A percentile compares a stretch with the other conserved stretches of the same genome.
Evolutionary conservation across 768 basidiomycete species (phyloP).

Genomic region (Xanthoconium stramineum): DNA sequence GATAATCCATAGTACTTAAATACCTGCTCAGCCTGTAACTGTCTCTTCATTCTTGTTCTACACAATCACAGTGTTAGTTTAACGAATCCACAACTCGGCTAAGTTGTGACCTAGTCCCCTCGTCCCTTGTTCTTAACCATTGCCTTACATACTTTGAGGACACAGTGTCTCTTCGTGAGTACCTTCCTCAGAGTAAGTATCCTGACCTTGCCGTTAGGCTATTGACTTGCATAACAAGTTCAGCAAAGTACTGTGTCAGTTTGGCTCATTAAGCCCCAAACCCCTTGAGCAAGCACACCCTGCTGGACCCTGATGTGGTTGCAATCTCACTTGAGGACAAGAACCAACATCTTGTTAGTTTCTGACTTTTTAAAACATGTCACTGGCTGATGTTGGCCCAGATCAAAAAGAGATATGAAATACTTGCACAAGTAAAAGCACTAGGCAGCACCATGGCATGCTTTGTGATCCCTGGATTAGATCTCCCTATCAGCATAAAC

Average conservation of each 20-base stretch:
- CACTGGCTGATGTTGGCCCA: slow-evolving; percentile 31
- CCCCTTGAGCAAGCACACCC: slow-evolving; percentile 91
- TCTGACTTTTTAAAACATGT: not conserved
- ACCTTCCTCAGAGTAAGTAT: no score
- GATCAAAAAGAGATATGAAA: slow-evolving; percentile 84
- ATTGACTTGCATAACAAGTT: no score
- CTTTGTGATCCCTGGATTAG: slow-evolving; percentile 21
- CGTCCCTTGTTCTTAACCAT: no score
- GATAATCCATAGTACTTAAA: no score
- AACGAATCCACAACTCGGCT: no score
- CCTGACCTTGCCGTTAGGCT: no score
- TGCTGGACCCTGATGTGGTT: slow-evolving; percentile 78
- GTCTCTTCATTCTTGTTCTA: no score
- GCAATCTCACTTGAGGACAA: slow-evolving; percentile 84
- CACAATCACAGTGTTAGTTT: no score
- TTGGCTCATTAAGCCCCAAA: slow-evolving; percentile 91
- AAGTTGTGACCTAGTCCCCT: no score
- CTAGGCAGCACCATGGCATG: slow-evolving; percentile 35
- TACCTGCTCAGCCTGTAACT: no score
- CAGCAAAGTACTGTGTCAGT: slow-evolving; percentile 92
- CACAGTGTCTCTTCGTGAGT: no score
- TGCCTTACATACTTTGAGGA: no score
- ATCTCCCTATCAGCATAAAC: slow-evolving; percentile 43
- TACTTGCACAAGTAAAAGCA: slow-evolving; percentile 48
- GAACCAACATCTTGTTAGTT: slow-evolving; percentile 76